Evolutionary conservation across 768 basidiomycete species (phyloP).

Genomic region (Hericium coralloides): DNA sequence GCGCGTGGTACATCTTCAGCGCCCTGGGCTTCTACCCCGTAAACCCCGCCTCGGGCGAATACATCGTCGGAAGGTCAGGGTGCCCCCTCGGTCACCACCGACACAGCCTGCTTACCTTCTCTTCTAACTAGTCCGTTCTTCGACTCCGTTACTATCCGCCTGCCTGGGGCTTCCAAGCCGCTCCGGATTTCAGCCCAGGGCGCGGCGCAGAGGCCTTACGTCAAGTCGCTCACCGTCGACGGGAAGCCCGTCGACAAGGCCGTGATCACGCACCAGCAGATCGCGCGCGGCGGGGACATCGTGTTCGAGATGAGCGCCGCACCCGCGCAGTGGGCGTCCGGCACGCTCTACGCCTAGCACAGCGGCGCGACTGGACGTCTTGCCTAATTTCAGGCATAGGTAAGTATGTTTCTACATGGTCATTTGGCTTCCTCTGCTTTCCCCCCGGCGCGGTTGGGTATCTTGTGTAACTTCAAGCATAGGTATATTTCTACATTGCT

Average conservation of each 20-base stretch:
- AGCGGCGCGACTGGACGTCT: too few species aligned
- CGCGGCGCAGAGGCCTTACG: conserved; percentile 49
- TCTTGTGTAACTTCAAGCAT: too few species aligned
- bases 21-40: conserved; percentile 82
- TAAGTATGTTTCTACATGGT: too few species aligned
- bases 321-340: conserved; percentile 36
- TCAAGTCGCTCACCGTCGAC: conserved; percentile 52
- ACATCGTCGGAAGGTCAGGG: conserved; percentile 64
- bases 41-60: conserved; percentile 68
- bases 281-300: conserved; percentile 47
- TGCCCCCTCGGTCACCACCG: neutral
- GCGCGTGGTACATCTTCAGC: conserved; percentile 80
- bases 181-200: conserved; percentile 49
- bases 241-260: conserved; percentile 35
- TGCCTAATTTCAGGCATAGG: too few species aligned
- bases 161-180: conserved; percentile 33
- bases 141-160: conserved; percentile 41
- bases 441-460: too few species aligned
- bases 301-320: conserved; percentile 56
- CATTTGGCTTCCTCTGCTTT: too few species aligned
- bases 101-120: neutral
- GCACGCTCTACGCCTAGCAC: conserved; percentile 5
- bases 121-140: conserved; percentile 35
- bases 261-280: conserved; percentile 49
- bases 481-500: too few species aligned